Conservation (phyloP, 176 grass and related monocot species). For the Avena eriantha region DNA sequence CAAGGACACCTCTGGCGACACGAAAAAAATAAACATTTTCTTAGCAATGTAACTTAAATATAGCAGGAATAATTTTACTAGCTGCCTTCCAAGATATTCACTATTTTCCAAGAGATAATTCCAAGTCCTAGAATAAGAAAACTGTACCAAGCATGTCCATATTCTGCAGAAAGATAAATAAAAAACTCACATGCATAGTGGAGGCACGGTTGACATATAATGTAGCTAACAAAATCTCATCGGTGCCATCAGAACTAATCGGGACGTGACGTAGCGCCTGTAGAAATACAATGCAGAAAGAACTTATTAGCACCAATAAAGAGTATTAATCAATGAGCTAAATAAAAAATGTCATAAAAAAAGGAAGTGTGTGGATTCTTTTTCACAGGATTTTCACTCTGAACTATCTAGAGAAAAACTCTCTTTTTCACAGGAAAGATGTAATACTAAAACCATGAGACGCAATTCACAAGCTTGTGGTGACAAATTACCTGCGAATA, state of each 20-base stretch:
- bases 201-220: conserved; percentile 88
- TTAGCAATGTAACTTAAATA: conserved; percentile 13
- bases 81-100: conserved; percentile 20
- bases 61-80: conserved; percentile 6
- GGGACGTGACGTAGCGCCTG: conserved; percentile 75
- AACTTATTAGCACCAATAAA: conserved; percentile 33
- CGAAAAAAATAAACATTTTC: not conserved
- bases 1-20: conserved; percentile 7
- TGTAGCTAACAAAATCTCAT: conserved; percentile 62
- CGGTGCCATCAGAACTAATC: conserved; percentile 45
- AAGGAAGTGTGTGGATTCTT: not conserved
- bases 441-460: not conserved
- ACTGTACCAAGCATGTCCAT: conserved; percentile 8
- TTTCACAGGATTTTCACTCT: not conserved
- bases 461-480: not conserved
- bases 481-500: conserved; percentile 70
- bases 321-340: conserved; percentile 6
- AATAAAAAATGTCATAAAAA: conserved; percentile 1
- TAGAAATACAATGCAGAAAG: conserved; percentile 44
- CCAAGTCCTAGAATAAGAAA: conserved; percentile 1
- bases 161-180: conserved; percentile 21
- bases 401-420: conserved; percentile 6
- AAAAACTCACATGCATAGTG: conserved; percentile 81
- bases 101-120: conserved; percentile 8
- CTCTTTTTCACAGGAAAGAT: not conserved